phyloP scores from a whole-genome alignment of 2,329 filamentous ascomycete species.

The Ascochyta fabae region DNA sequence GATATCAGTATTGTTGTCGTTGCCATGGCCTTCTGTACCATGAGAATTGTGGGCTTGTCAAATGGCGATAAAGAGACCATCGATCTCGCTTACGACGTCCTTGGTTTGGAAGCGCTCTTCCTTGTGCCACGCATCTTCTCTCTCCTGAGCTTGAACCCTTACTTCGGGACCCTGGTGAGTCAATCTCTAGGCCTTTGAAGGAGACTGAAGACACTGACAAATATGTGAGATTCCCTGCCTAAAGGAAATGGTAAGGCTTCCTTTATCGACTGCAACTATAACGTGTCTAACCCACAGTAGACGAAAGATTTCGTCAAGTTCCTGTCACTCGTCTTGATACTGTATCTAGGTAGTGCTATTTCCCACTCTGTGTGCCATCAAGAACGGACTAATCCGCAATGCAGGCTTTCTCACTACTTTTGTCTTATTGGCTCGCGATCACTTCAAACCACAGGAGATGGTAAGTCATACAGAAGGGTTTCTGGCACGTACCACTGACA shows the following conservation, averaged over 20 bases:
- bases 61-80: constrained; percentile 68
- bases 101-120: constrained; percentile 86
- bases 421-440: constrained; percentile 74
- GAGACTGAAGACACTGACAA: not conserved
- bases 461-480: constrained; percentile 18
- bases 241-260: constrained; percentile 77
- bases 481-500: constrained; percentile 16
- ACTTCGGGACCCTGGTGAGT: constrained; percentile 78
- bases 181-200: too few species aligned
- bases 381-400: not conserved
- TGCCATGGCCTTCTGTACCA: constrained; percentile 71
- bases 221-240: constrained; percentile 75
- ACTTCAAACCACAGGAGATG: constrained; percentile 71
- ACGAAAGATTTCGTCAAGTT: constrained; percentile 90
- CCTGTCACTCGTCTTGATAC: constrained; percentile 74
- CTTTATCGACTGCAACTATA: not conserved
- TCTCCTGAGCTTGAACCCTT: constrained; percentile 83
- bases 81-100: constrained; percentile 84
- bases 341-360: constrained; percentile 69
- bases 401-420: constrained; percentile 86
- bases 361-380: not conserved
- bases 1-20: constrained; percentile 69
- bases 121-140: constrained; percentile 88
- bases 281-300: constrained; percentile 43
- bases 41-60: constrained; percentile 70